A percentile compares a stretch with the other conserved stretches of the same genome.
Conservation (phyloP, 331 rosid species). For the Cucumis variabilis region DNA sequence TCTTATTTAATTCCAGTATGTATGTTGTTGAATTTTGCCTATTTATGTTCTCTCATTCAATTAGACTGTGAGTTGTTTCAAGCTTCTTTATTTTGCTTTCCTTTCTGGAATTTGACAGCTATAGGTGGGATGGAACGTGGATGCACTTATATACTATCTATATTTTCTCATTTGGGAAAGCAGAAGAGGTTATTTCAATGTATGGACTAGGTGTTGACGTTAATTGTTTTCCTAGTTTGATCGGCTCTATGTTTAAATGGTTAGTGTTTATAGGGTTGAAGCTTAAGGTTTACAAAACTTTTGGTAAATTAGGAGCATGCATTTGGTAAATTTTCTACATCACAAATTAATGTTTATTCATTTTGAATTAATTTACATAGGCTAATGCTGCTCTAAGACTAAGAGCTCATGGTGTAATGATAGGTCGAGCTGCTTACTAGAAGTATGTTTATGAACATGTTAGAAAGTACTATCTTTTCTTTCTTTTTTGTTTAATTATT, state of each 20-base stretch:
- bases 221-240: not conserved
- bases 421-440: constrained; percentile 82
- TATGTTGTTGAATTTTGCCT: too few relatives aligned
- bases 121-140: not conserved
- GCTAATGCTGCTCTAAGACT: constrained; percentile 73
- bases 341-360: constrained; percentile 21
- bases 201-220: not conserved
- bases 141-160: not conserved
- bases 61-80: not conserved
- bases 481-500: not conserved
- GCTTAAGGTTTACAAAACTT: too few relatives aligned
- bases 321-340: not conserved
- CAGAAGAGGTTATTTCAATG: not conserved
- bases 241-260: too few relatives aligned
- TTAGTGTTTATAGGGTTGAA: too few relatives aligned
- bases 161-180: too few relatives aligned
- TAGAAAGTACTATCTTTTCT: not conserved
- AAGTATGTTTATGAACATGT: constrained; percentile 20
- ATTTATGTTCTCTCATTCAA: not conserved
- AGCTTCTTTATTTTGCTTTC: constrained; percentile 11
- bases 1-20: too few relatives aligned
- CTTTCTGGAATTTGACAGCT: not conserved
- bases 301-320: not conserved
- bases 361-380: constrained; percentile 46
- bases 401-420: constrained; percentile 98